Evolutionary conservation across 108 stramenopile genomes (phyloP), one percentile per base, ranked within the genome.

Genomic region (Fragilaria radians): DNA sequence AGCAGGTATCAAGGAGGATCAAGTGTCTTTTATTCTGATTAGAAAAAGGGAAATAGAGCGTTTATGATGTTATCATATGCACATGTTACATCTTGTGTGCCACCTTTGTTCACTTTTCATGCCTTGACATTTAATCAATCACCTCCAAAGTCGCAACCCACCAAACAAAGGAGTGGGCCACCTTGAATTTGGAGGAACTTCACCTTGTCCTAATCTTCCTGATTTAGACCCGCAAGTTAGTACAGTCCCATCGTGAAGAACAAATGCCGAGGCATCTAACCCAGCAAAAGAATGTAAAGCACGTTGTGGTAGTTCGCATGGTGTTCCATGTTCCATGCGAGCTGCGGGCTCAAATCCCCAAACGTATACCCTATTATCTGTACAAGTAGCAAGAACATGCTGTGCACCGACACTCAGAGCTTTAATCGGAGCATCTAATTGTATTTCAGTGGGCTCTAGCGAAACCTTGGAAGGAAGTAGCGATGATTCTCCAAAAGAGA

Each of bases 151-250:
- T n/a, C 77, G 67, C 55, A 88, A 56, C 1, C 86, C 86, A 46
- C 83, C 86, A 65, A 79, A 82, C 30, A 82, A 52, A 4, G 71
- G 69, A 31, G 59, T 51, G 11, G 86, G 86, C 0, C 49, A 49
- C 5, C 25, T 0, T 9, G 77, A 65, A 63, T 83, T 57, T 25
- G 52, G 49, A 1, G 34, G 53, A 26, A 74, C 59, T 66, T 80
- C 70, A n/a, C 87, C 83, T 46, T 77, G 65, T 7, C 81, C 86
- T 22, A 88, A 56, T 31, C 83, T 61, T 7, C 87, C 87, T 2
- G 82, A 83, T 52, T 52, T 45, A 51, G 67, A 63, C 17, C 87
- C 83, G 65, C 81, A 85, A 1, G 82, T 70, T 1, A 78, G 49
- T 31, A 88, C 83, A 25, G 67, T 64, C 2, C 87, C 87, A 46